phyloP scores from a whole-genome alignment of 495 filamentous ascomycete species.

The Articulospora tetracladia region DNA sequence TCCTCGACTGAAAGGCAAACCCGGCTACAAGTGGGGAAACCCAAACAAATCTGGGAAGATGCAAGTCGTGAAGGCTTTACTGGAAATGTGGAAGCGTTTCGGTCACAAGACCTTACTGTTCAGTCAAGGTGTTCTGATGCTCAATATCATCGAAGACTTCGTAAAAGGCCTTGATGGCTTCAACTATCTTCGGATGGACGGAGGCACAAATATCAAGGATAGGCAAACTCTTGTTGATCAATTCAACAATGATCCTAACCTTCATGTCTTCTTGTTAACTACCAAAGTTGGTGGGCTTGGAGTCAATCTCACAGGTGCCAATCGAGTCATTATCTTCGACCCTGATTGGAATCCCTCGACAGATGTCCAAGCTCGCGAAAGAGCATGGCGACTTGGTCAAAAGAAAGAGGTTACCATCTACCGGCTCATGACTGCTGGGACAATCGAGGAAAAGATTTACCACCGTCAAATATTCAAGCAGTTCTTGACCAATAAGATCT shows the following conservation, averaged over 20 bases:
- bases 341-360: constrained; percentile 98
- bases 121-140: constrained; percentile 85
- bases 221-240: constrained; percentile 83
- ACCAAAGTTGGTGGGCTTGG: constrained; percentile 94
- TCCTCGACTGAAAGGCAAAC: constrained; percentile 52
- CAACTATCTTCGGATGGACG: constrained; percentile 88
- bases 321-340: constrained; percentile 95
- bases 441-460: constrained; percentile 98
- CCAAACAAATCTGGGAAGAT: constrained; percentile 83
- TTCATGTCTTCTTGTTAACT: constrained; percentile 89
- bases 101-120: constrained; percentile 93
- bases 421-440: constrained; percentile 92
- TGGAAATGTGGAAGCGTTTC: constrained; percentile 79
- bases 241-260: constrained; percentile 76
- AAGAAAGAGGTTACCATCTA: constrained; percentile 92
- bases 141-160: constrained; percentile 86
- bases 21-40: constrained; percentile 68
- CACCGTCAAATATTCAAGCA: constrained; percentile 98
- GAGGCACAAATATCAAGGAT: constrained; percentile 75
- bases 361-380: constrained; percentile 90
- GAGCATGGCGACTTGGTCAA: constrained; percentile 93
- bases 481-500: constrained; percentile 89
- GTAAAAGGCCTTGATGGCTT: constrained; percentile 61
- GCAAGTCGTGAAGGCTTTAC: constrained; percentile 80
- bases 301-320: constrained; percentile 89